Base-by-base conservation (phyloP, 2,329 filamentous ascomycete species). In the Ophiostoma sp. region DNA sequence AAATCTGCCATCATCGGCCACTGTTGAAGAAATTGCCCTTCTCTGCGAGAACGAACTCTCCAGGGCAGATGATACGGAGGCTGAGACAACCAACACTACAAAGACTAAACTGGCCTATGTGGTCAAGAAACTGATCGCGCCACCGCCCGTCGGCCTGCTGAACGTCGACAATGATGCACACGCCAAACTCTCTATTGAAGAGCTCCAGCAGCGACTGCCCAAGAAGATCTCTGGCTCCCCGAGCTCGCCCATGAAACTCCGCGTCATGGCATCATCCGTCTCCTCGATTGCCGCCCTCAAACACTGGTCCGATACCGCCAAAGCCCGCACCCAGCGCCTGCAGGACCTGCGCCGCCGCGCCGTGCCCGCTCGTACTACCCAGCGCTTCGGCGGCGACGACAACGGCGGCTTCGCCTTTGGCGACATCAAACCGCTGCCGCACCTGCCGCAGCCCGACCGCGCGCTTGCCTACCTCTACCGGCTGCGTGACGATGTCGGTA, bases 401-500 rank as follows among this genome's bases (percentile, higher is more conserved):
- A 52, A 39, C 31, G 65, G 27, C 52, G 54, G 36, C 4, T 97
- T 96, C 81, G 96, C 91, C 0, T 99, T 99, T 80, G 85, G 89
- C 73, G 86, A 87, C 0, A 83, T 98, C 0, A 86, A 88, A 0
- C 91, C 94, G 0, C 85, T 99, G 0, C 81, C 86, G 0, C 89
- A 94, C 75, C 88, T 98, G 0, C 93, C 93, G 0, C 85, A 90
- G 69, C 90, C 94, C 0, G 85, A 89, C 33, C 88, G 89, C 69
- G 91, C 89, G 13, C 83, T 88, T 4, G 81, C 84, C 0, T 92
- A 94, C 75, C 86, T 99, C 1, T 83, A 90, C 77, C 87, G 91
- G 0, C 84, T 99, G 3, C 88, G 88, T 73, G 86, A 90, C 72
- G 95, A 99, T 78, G 89, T 92, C 0, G 95, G 95, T 8, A 94